Percentiles rank a stretch among this genome's conserved stretches.
Conservation (phyloP, 257 asterid genomes). For the Solanum pennellii region DNA sequence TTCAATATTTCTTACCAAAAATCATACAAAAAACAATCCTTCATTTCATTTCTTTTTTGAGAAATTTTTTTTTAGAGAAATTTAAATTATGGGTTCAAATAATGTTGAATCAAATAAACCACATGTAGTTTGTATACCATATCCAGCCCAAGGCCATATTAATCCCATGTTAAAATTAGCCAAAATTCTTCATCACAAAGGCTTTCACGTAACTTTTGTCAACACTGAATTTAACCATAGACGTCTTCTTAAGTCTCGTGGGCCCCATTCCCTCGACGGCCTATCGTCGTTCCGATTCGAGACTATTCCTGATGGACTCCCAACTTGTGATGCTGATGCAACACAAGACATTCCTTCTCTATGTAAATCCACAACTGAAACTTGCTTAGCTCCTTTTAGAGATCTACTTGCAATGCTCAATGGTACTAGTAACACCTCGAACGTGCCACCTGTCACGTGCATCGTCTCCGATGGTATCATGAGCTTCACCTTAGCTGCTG, state of each 20-base stretch:
- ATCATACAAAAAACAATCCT: background rate
- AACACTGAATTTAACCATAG: background rate
- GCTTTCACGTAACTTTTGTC: background rate
- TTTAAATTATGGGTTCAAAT: background rate
- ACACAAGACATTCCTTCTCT: background rate
- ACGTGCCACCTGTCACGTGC: background rate
- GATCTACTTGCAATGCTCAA: background rate
- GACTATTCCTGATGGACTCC: background rate
- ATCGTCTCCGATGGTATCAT: background rate
- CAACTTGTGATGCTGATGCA: background rate
- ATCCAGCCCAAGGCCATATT: background rate
- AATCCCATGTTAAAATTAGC: background rate
- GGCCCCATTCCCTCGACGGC: background rate
- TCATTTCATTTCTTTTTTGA: background rate
- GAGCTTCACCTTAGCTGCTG: background rate
- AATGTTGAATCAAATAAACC: background rate
- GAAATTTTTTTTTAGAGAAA: background rate
- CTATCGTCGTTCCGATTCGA: background rate
- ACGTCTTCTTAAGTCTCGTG: background rate
- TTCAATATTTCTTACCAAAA: background rate
- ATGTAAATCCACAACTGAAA: background rate
- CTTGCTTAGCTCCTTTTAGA: background rate
- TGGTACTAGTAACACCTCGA: background rate
- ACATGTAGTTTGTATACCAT: background rate
- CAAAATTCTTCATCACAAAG: background rate